phyloP scores from a whole-genome alignment of 2,329 filamentous ascomycete genomes.

The Cladosporium sp. region DNA sequence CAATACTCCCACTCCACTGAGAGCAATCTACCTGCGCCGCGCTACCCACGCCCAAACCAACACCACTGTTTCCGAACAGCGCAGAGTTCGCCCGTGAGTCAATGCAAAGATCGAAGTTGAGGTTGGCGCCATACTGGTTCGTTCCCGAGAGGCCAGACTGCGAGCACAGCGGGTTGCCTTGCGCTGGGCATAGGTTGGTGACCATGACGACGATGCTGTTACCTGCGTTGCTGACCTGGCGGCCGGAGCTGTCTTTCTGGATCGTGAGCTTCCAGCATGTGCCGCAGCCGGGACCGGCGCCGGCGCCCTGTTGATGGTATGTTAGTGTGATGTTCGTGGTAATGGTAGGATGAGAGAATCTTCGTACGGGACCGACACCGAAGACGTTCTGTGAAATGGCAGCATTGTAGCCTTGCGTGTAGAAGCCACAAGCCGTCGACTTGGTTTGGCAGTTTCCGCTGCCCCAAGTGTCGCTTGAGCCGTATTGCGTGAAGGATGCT shows the following conservation, averaged over 20 bases:
- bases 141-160: constrained; percentile 35
- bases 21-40: constrained; percentile 35
- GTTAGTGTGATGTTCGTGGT: neutral
- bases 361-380: constrained; percentile 35
- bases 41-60: constrained; percentile 37
- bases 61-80: constrained; percentile 37
- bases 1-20: constrained; percentile 24
- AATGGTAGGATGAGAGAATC: neutral
- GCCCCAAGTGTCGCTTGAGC: constrained; percentile 35
- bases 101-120: constrained; percentile 45
- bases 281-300: constrained; percentile 42
- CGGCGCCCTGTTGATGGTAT: constrained; percentile 28
- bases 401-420: constrained; percentile 38
- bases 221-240: constrained; percentile 32
- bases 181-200: constrained; percentile 43
- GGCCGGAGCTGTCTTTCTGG: constrained; percentile 36
- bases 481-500: constrained; percentile 40
- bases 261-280: constrained; percentile 42
- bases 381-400: constrained; percentile 43
- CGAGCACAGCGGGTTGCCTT: constrained; percentile 41
- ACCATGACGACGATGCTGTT: constrained; percentile 42
- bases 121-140: constrained; percentile 43
- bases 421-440: constrained; percentile 41
- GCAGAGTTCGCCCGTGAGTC: constrained; percentile 40
- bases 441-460: constrained; percentile 39